Percentiles rank a stretch among this genome's conserved stretches.
phyloP scores from a whole-genome alignment of 768 basidiomycete genomes.

The Lactifluus rugatus region DNA sequence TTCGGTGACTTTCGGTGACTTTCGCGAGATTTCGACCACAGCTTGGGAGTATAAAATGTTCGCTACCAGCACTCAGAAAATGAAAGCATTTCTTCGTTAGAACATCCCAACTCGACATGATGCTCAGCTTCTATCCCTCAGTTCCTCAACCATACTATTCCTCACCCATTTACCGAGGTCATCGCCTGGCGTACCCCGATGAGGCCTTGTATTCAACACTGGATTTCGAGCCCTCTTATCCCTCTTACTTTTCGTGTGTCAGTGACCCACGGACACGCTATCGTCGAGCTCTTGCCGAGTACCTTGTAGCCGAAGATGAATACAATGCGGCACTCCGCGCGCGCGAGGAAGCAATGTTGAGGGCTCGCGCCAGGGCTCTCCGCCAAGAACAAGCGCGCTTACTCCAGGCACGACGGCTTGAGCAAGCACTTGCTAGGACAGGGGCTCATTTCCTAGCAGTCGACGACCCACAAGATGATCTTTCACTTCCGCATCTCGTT shows the following conservation, averaged over 20 bases:
- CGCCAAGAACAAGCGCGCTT: neutral
- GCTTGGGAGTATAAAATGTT: neutral
- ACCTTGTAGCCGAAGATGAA: slow-evolving; percentile 11
- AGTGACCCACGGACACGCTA: slow-evolving; percentile 5
- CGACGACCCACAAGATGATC: too few relatives aligned
- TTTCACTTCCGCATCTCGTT: neutral
- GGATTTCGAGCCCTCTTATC: neutral
- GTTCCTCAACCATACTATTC: neutral
- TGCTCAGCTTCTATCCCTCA: slow-evolving; percentile 2
- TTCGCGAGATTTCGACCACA: neutral
- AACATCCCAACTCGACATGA: neutral
- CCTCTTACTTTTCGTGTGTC: neutral
- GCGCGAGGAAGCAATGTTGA: neutral
- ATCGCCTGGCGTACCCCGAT: neutral
- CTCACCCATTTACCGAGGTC: neutral
- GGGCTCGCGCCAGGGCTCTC: neutral
- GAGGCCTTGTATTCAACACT: too few relatives aligned
- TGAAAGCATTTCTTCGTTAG: too few relatives aligned
- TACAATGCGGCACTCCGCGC: neutral
- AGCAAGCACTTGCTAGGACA: neutral
- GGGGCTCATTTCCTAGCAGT: neutral
- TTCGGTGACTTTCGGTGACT: neutral
- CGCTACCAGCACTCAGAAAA: neutral
- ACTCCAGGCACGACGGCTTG: neutral
- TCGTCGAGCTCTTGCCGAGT: slow-evolving; percentile 11